Conservation (phyloP, 805 yeast genomes). For the Kluyveromyces dobzhanskii region DNA sequence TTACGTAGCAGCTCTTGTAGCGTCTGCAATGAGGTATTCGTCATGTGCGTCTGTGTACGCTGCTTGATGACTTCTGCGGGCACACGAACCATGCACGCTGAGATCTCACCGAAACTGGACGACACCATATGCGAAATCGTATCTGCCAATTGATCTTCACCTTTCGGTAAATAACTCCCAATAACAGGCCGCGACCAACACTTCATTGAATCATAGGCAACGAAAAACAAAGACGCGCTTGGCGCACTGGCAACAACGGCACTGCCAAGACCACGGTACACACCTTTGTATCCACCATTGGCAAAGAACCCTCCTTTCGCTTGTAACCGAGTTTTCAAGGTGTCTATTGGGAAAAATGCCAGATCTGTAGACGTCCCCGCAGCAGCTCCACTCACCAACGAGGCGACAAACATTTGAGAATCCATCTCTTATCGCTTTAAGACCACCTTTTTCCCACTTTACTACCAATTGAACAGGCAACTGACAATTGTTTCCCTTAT, state of each 20-base stretch:
- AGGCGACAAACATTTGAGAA: slow-evolving; percentile 21
- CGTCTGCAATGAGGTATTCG: slow-evolving; percentile 53
- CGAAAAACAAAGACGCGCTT: slow-evolving; percentile 64
- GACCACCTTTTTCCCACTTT: too few species aligned
- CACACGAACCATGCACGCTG: slow-evolving; percentile 90
- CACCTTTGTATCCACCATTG: slow-evolving; percentile 90
- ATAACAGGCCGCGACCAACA: slow-evolving; percentile 32
- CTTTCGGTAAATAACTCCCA: slow-evolving; percentile 14
- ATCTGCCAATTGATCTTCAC: slow-evolving; percentile 28
- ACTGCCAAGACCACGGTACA: slow-evolving; percentile 87
- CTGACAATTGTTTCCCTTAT: too few species aligned
- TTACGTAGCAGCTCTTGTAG: slow-evolving; percentile 54
- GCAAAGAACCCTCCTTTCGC: slow-evolving; percentile 89
- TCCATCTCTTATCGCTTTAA: too few species aligned
- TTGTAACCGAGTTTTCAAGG: slow-evolving; percentile 87
- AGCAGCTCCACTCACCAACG: slow-evolving; percentile 68
- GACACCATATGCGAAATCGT: slow-evolving; percentile 70
- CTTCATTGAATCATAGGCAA: slow-evolving; percentile 78
- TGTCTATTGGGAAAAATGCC: slow-evolving; percentile 93
- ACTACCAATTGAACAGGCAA: too few species aligned
- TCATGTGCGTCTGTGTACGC: slow-evolving; percentile 70
- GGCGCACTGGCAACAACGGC: slow-evolving; percentile 96
- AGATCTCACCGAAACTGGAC: slow-evolving; percentile 84
- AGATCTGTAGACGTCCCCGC: slow-evolving; percentile 96
- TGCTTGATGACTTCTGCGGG: slow-evolving; percentile 97